Evolutionary conservation across 345 rosid genomes (phyloP).

Genomic region (Salix brachista): DNA sequence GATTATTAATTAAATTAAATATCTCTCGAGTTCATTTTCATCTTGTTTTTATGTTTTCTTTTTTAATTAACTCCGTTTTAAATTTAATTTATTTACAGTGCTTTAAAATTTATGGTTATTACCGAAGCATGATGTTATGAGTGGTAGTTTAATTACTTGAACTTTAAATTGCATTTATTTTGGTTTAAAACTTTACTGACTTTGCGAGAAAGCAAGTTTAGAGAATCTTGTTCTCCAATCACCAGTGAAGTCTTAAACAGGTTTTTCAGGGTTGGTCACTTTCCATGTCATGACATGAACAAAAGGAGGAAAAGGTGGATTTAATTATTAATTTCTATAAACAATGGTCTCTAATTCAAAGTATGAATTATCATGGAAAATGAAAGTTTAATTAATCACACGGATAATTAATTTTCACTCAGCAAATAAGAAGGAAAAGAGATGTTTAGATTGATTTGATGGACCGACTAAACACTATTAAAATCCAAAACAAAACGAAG

Average conservation of each 20-base stretch:
- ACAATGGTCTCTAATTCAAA: neutral
- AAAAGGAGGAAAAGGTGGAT: neutral
- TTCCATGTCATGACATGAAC: conserved; percentile 8
- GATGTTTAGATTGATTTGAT: neutral
- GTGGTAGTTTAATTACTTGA: neutral
- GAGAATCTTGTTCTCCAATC: conserved; percentile 30
- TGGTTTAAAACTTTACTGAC: conserved; percentile 11
- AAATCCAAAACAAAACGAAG: too few species aligned
- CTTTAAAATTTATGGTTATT: too few species aligned
- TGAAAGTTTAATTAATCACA: neutral
- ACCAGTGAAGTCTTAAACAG: conserved; percentile 2
- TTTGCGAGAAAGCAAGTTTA: conserved; percentile 29
- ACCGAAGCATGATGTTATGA: neutral
- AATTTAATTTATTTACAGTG: too few species aligned
- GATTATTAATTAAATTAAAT: too few species aligned
- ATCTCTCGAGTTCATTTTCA: neutral
- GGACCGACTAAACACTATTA: neutral
- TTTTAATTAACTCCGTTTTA: neutral
- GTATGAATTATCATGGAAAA: neutral
- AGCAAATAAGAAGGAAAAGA: neutral
- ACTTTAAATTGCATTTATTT: conserved; percentile 4
- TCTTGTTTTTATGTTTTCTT: neutral
- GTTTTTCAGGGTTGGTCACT: neutral
- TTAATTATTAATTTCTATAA: neutral
- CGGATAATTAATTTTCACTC: neutral